Evolutionary conservation across 192 early-diverging fungal genomes (phyloP), one percentile per base, ranked within the genome.

Genomic region (Allomyces javanicus): DNA sequence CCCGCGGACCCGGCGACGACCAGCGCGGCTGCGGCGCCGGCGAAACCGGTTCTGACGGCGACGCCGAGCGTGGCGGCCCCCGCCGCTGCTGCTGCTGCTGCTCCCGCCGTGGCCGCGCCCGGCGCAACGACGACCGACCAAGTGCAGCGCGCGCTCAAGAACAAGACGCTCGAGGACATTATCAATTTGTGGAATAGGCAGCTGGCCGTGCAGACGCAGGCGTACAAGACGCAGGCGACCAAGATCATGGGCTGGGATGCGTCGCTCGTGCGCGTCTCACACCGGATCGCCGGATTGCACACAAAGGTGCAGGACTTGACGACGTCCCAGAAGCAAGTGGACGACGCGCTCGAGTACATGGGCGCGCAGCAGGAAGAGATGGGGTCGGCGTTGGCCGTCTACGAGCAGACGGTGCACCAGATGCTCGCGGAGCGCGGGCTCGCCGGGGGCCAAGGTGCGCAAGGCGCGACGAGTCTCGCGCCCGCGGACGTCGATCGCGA

Each of bases 81-180:
- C 25, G 2, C 23, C 10, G 23, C 62, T 10, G 3, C 23, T 9
- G 25, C 33, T 9, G 33, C 33, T 9, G 33, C 33, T 0, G 33
- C 33, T 24, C 25, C 23, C 62, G 25, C 33, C 0, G 33, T 7
- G 0, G 25, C 33, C 0, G 33, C 33, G 0, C 33, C 33, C 33
- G 33, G 5, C 7, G 33, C 33, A 9, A 40, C 33, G 33, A 40
- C 33, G 33, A 9, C 33, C 33, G 33, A 40, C 33, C 33, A 40
- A 40, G 33, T 40, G 33, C 33, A 40, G 10, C 68, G 71, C 40
- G 75, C 84, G 33, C 69, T 94, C 69, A 85, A 91, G 69, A 86
- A 85, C 65, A 92, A 87, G 75, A 92, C 88, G 25, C 79, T 98
- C 75, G 90, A 93, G 67, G 92, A 93, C 67, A 89, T 98, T 62